These are phyloP conservation scores for Botrytis deweyae DNA, from an alignment of 2,329 filamentous ascomycete species.

Conservation along the genomic window DNA sequence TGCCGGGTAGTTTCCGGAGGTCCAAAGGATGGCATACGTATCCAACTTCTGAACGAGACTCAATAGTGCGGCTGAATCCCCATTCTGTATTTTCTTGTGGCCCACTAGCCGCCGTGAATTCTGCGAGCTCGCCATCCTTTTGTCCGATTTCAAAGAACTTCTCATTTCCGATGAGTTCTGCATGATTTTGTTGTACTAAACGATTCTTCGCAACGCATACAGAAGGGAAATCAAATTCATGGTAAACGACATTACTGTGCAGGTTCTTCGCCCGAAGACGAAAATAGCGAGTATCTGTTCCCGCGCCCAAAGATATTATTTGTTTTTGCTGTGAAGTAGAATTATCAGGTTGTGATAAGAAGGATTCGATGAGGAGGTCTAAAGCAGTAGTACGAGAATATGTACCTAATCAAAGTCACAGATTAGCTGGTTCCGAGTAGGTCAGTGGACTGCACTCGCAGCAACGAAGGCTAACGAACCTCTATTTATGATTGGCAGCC, in stretches of 20 bases:
- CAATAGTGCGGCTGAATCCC: conserved; percentile 28
- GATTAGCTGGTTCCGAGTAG: conserved; percentile 5
- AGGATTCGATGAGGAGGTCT: conserved; percentile 71
- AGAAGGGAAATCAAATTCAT: conserved; percentile 85
- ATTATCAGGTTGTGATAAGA: conserved; percentile 50
- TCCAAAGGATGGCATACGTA: conserved; percentile 52
- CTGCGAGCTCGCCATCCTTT: conserved; percentile 33
- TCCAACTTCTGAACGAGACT: conserved; percentile 26
- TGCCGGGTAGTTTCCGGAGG: conserved; percentile 35
- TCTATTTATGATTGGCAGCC: conserved; percentile 91
- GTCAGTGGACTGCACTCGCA: conserved; percentile 19
- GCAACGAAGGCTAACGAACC: conserved; percentile 51
- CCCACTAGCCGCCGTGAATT: conserved; percentile 31
- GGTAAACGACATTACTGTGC: conserved; percentile 62
- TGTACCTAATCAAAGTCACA: conserved; percentile 60
- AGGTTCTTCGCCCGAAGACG: conserved; percentile 51
- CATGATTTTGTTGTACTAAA: conserved; percentile 24
- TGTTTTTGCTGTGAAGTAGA: conserved; percentile 53
- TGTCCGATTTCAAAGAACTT: conserved; percentile 3
- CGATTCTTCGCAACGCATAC: conserved; percentile 60
- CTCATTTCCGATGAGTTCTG: conserved; percentile 7
- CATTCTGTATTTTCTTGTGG: conserved; percentile 34
- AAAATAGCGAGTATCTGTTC: conserved; percentile 88
- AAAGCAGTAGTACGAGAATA: conserved; percentile 85
- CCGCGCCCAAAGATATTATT: conserved; percentile 88